phyloP scores from a whole-genome alignment of 177 flowering plant species.

The Vitis hybrid region DNA sequence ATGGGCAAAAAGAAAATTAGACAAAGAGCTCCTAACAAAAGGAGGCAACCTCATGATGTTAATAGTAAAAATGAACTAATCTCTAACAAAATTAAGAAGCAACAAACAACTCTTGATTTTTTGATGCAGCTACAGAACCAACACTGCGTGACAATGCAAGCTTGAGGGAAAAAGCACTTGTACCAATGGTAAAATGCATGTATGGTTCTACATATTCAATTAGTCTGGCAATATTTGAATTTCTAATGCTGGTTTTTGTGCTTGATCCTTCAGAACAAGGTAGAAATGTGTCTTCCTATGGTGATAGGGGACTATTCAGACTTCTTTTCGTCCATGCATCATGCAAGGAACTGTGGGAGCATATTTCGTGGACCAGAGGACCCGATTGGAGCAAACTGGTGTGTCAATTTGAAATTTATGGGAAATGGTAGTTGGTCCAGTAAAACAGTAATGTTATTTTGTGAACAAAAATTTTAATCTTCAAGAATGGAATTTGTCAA shows the following conservation, averaged over 20 bases:
- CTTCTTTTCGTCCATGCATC: slow-evolving; percentile 91
- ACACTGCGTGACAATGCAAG: slow-evolving; percentile 69
- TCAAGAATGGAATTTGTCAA: not conserved
- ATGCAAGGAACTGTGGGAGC: slow-evolving; percentile 88
- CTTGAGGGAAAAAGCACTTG: slow-evolving; percentile 68
- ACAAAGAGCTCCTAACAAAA: too few relatives aligned
- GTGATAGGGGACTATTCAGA: slow-evolving; percentile 91
- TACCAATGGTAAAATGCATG: slow-evolving; percentile 55
- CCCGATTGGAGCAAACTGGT: slow-evolving; percentile 79
- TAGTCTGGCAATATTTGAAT: not conserved
- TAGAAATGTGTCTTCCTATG: slow-evolving; percentile 78
- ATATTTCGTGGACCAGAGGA: slow-evolving; percentile 89
- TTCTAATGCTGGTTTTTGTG: slow-evolving; percentile 6
- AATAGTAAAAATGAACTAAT: too few relatives aligned
- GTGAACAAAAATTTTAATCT: not conserved
- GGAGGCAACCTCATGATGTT: too few relatives aligned
- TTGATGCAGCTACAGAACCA: slow-evolving; percentile 69
- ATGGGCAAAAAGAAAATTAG: not conserved
- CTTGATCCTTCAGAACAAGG: slow-evolving; percentile 45
- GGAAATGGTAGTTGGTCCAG: not conserved
- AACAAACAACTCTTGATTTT: slow-evolving; percentile 2
- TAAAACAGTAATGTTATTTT: not conserved
- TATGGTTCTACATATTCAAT: not conserved
- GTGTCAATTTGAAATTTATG: slow-evolving; percentile 7
- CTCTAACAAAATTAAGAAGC: too few relatives aligned